phyloP scores from a whole-genome alignment of 495 filamentous ascomycete species.

The Penicillium canariense region DNA sequence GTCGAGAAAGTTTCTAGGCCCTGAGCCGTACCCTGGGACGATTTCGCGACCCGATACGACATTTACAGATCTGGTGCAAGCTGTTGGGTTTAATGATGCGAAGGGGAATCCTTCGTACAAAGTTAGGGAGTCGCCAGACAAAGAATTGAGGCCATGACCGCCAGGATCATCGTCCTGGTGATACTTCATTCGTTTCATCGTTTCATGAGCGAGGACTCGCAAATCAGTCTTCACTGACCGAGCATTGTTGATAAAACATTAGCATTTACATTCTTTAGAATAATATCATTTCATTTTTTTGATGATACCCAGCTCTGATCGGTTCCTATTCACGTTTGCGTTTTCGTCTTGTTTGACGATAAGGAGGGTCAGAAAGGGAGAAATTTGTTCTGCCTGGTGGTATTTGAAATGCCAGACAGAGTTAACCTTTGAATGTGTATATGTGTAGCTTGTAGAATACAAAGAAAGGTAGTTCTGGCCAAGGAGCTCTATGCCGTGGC shows the following conservation, averaged over 20 bases:
- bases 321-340: not conserved
- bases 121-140: slow-evolving; percentile 10
- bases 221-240: not conserved
- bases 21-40: slow-evolving; percentile 28
- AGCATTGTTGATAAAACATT: not conserved
- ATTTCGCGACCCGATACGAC: slow-evolving; percentile 52
- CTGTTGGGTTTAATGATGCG: slow-evolving; percentile 46
- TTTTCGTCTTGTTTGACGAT: not conserved
- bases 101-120: slow-evolving; percentile 39
- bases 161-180: not conserved
- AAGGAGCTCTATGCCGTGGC: not conserved
- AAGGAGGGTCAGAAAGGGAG: not conserved
- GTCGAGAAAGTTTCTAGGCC: slow-evolving; percentile 29
- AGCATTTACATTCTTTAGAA: not conserved
- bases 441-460: slow-evolving; percentile 8
- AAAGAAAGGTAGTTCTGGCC: not conserved
- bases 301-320: not conserved
- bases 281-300: not conserved
- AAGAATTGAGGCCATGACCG: not conserved
- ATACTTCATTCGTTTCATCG: not conserved
- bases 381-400: not conserved
- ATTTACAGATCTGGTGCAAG: slow-evolving; percentile 64
- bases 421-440: slow-evolving; percentile 1
- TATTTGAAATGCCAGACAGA: not conserved
- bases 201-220: not conserved